phyloP scores from a whole-genome alignment of 2,329 filamentous ascomycete genomes.

The Leptodontidium sp. region DNA sequence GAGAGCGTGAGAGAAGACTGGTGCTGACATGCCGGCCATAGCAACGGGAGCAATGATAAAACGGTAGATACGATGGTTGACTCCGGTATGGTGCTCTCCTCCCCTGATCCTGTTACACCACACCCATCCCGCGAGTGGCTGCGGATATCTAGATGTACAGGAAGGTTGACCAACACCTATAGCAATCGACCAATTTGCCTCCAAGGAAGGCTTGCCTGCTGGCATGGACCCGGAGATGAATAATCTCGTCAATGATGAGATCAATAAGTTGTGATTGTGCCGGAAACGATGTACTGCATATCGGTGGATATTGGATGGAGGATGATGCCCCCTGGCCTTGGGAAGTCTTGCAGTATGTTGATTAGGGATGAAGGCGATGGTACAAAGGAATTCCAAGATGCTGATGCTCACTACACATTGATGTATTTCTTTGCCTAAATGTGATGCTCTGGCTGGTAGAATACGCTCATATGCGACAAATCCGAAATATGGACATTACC shows the following conservation, averaged over 20 bases:
- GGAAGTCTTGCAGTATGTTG: too few species aligned
- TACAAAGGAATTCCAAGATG: too few species aligned
- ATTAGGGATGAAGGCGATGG: too few species aligned
- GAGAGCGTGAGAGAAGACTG: too few species aligned
- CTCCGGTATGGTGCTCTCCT: conserved; percentile 40
- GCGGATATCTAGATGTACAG: neutral
- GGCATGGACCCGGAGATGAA: conserved; percentile 48
- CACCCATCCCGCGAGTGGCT: neutral
- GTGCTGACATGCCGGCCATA: neutral
- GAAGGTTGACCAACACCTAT: neutral
- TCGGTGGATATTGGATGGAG: neutral
- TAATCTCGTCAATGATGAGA: conserved; percentile 48
- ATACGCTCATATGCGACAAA: too few species aligned
- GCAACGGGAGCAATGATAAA: conserved; percentile 42
- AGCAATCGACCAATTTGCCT: conserved; percentile 47
- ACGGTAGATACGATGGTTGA: conserved; percentile 48
- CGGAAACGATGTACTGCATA: too few species aligned
- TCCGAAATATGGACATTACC: too few species aligned
- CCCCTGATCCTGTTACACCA: neutral
- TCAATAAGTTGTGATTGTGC: conserved; percentile 44
- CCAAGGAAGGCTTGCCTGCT: conserved; percentile 47
- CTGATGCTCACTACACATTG: too few species aligned
- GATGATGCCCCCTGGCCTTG: too few species aligned
- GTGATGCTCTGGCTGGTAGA: too few species aligned
- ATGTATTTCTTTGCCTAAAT: too few species aligned